These are phyloP conservation scores for Ophiostoma australiae DNA, from an alignment of 2,329 filamentous ascomycete genomes.

Conservation along the genomic window DNA sequence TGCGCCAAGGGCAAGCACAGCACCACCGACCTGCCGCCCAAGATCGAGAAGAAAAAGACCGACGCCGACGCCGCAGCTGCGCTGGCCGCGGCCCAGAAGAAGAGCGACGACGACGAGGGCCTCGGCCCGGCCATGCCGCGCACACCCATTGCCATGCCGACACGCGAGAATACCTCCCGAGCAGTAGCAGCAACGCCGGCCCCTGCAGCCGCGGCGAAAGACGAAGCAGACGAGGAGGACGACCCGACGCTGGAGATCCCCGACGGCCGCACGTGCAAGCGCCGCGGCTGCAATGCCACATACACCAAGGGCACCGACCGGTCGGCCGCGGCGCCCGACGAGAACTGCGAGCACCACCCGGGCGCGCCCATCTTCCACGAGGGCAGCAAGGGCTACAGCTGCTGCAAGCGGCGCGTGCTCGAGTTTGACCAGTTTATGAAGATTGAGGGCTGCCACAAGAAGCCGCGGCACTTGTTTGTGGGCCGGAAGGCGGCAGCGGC, in stretches of 20 bases:
- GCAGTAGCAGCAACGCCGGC: not conserved
- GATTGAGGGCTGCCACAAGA: conserved; percentile 84
- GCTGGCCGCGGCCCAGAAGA: conserved; percentile 27
- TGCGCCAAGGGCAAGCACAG: conserved; percentile 93
- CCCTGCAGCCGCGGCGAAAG: conserved; percentile 39
- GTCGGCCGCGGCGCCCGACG: conserved; percentile 50
- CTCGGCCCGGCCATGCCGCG: conserved; percentile 38
- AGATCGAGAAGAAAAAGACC: conserved; percentile 55
- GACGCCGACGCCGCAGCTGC: conserved; percentile 50
- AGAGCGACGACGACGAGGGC: not conserved
- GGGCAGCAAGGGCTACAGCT: conserved; percentile 95
- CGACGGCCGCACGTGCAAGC: conserved; percentile 68
- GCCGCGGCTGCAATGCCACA: conserved; percentile 64
- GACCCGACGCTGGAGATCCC: conserved; percentile 70
- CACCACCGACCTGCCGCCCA: conserved; percentile 67
- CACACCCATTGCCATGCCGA: conserved; percentile 41
- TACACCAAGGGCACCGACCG: conserved; percentile 56
- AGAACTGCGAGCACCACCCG: conserved; percentile 83
- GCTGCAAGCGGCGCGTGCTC: conserved; percentile 89
- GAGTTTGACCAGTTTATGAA: conserved; percentile 99
- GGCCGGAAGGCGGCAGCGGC: conserved; percentile 48
- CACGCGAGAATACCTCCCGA: conserved; percentile 35
- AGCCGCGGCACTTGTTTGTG: conserved; percentile 77
- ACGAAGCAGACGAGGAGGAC: conserved; percentile 71
- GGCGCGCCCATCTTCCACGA: conserved; percentile 93